Conservation (phyloP, 441 rosid species). For the Cnidoscolus chayamansa region DNA sequence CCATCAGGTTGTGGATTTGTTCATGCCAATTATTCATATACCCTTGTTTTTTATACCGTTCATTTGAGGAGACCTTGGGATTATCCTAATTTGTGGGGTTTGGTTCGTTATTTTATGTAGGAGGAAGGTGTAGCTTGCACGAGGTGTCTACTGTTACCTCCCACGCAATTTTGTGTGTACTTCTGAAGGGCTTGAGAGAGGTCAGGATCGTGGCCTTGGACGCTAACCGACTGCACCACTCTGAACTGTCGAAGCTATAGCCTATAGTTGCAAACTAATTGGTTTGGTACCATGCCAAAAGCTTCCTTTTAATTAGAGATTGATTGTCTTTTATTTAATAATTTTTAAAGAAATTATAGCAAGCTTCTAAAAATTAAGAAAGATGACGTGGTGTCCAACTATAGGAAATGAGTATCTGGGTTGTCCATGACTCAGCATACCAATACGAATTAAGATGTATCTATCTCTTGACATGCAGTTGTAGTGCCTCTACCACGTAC, state of each 20-base stretch:
- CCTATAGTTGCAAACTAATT: no score
- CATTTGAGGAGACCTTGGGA: conserved; percentile 1
- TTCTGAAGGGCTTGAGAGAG: conserved; percentile 33
- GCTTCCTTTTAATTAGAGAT: no score
- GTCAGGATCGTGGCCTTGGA: neutral
- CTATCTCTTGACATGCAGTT: no score
- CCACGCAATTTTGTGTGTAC: conserved; percentile 39
- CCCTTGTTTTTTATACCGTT: conserved; percentile 9
- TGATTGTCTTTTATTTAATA: no score
- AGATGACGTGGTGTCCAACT: neutral
- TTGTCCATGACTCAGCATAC: neutral
- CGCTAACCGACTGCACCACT: neutral
- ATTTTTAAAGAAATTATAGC: no score
- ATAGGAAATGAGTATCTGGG: neutral
- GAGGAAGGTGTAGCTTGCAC: conserved; percentile 22
- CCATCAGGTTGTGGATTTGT: conserved; percentile 13
- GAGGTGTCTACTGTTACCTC: conserved; percentile 35
- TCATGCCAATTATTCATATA: conserved; percentile 11
- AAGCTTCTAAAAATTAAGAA: neutral
- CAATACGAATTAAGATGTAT: no score
- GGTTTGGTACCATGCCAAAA: no score
- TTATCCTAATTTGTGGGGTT: conserved; percentile 6
- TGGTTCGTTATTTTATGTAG: conserved; percentile 5
- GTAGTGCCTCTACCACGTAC: no score
- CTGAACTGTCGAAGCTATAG: no score